Evolutionary conservation across 2,329 filamentous ascomycete species (phyloP), one percentile per base, ranked within the genome.

Genomic region (Xylaria arbuscula): DNA sequence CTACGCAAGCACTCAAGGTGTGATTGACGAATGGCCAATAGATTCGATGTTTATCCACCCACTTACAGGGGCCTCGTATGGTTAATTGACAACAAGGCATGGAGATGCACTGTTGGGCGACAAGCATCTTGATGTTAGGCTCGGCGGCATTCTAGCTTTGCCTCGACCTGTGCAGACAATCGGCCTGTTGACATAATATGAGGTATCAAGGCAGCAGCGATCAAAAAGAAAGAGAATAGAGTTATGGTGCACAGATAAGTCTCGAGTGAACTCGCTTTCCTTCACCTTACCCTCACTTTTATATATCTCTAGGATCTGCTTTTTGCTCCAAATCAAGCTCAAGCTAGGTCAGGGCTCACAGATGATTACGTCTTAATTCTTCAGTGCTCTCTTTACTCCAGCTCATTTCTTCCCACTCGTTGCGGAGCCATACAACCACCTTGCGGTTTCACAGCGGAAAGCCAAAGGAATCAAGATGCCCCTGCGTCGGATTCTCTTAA

Each of bases 401-500:
- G 15, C n/a, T 4, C 11, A n/a, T 2, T 28, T 10, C 17, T 50
- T 32, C 34, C 9, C 9, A 19, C 17, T 45, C 10, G 40, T 45
- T n/a, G 19, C 11, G 40, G 8, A 50, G 8, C 4, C 13, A 17
- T 48, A 3, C 7, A n/a, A 1, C 15, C 13, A 8, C 24, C 22
- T 48, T 7, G 22, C 42, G 10, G 40, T 28, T 19, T 59, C 28
- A 48, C 32, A 38, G 38, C 19, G 11, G 10, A 10, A 32, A 38
- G 32, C n/a, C 1, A 48, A 17, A 34, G 13, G 28, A 22, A 22
- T 50, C 55, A 38, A 58, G 28, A 70, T 71, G 67, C 32, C 47
- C 7, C 51, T 56, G 8, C 58, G 51, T n/a, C 61, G 67, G 11
- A 65, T 71, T 22, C 36, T 71, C 48, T 56, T 70, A 10, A 68